phyloP scores from a whole-genome alignment of 768 basidiomycete species.

The Amanita phalloides region DNA sequence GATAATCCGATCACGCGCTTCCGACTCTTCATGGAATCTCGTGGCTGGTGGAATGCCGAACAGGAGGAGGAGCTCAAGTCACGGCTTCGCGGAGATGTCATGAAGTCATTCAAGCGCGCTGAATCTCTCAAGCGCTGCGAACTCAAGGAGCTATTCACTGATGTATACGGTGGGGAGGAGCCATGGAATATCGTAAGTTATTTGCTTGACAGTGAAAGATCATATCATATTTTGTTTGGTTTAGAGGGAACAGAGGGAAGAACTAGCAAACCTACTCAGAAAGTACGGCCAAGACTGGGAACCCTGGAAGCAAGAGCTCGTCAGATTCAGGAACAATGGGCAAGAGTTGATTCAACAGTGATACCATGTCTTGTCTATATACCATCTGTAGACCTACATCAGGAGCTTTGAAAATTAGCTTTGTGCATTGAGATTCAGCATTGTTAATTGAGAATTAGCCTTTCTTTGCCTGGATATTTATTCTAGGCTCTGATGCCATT shows the following conservation, averaged over 20 bases:
- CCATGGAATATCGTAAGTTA: conserved; percentile 74
- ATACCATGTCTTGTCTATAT: not conserved
- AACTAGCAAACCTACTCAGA: conserved; percentile 58
- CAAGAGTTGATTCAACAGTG: conserved; percentile 33
- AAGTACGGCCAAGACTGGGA: conserved; percentile 87
- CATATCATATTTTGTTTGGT: not conserved
- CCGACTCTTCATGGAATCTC: conserved; percentile 74
- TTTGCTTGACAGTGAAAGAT: not conserved
- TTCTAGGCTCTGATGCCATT: no score
- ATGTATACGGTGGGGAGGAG: conserved; percentile 79
- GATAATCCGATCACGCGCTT: conserved; percentile 85
- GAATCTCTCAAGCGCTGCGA: conserved; percentile 60
- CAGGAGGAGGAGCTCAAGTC: conserved; percentile 67
- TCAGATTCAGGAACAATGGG: conserved; percentile 66
- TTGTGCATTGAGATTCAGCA: no score
- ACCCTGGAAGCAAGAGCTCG: conserved; percentile 75
- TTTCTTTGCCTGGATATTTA: no score
- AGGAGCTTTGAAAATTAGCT: no score
- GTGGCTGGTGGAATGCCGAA: conserved; percentile 73
- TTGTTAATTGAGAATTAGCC: no score
- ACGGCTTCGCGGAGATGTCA: conserved; percentile 59
- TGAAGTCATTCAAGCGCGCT: conserved; percentile 69
- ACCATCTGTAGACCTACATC: not conserved
- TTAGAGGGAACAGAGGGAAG: conserved; percentile 77
- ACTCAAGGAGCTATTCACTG: conserved; percentile 75